Evolutionary conservation across 305 asterid species (phyloP).

Genomic region (Coffea humblotiana): DNA sequence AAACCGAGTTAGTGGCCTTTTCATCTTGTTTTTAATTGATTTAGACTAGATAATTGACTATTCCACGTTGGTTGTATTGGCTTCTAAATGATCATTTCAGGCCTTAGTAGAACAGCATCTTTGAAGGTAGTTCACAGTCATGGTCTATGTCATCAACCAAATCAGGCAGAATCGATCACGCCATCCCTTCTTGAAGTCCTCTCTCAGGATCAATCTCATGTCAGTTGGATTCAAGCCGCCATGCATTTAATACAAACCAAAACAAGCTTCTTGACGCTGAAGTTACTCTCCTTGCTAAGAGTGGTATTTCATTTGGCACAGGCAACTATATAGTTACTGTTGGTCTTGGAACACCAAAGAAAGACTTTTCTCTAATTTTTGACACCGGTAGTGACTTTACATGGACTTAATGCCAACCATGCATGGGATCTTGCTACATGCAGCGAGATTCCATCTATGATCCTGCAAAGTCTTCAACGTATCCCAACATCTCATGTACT

Average conservation of each 20-base stretch:
- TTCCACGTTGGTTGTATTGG: too few relatives aligned
- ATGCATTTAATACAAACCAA: constrained; percentile 16
- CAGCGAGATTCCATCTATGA: constrained; percentile 64
- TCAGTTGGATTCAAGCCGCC: constrained; percentile 43
- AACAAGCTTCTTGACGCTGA: constrained; percentile 31
- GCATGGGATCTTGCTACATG: constrained; percentile 42
- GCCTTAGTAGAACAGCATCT: constrained; percentile 39
- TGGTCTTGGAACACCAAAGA: constrained; percentile 63
- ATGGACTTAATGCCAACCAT: constrained; percentile 83
- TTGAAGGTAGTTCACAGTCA: constrained; percentile 50
- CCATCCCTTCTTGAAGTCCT: constrained; percentile 44
- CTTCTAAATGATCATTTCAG: too few relatives aligned
- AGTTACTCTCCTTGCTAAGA: constrained; percentile 42
- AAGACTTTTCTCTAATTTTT: constrained; percentile 44
- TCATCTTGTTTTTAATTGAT: too few relatives aligned
- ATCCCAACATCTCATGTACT: constrained; percentile 52
- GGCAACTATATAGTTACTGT: constrained; percentile 53
- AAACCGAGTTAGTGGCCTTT: too few relatives aligned
- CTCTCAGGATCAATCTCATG: constrained; percentile 51
- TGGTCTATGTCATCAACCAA: constrained; percentile 50
- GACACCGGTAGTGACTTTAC: constrained; percentile 82
- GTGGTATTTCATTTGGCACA: constrained; percentile 39
- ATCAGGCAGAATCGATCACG: constrained; percentile 20
- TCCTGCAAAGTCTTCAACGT: constrained; percentile 53
- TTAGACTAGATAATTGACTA: too few relatives aligned